A percentile compares a stretch with the other conserved stretches of the same genome.
These are phyloP conservation scores for Serendipita vermifera DNA, from an alignment of 768 basidiomycete species.

Conservation along the genomic window DNA sequence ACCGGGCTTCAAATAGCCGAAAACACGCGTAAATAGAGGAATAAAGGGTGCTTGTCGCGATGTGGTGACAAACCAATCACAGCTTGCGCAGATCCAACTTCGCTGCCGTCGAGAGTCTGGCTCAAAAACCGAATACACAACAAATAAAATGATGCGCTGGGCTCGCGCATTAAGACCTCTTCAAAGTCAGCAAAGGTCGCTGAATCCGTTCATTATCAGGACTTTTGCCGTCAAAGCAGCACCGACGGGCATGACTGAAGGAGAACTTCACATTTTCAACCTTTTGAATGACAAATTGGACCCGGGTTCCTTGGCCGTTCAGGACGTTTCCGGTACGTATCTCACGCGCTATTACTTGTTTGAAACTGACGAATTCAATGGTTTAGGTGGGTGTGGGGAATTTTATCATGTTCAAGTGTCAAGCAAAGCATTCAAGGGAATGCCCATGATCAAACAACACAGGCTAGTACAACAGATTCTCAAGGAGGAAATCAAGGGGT, in stretches of 20 bases:
- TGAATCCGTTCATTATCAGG: too few relatives aligned
- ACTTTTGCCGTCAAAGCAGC: background rate
- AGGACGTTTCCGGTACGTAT: conserved; percentile 83
- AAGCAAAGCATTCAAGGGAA: conserved; percentile 71
- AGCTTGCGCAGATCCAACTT: too few relatives aligned
- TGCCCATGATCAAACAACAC: conserved; percentile 87
- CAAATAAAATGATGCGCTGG: too few relatives aligned
- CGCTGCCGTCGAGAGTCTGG: too few relatives aligned
- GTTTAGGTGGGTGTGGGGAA: conserved; percentile 82
- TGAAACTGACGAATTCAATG: background rate
- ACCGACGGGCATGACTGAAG: conserved; percentile 27
- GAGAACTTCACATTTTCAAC: conserved; percentile 55
- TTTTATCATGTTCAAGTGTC: conserved; percentile 90
- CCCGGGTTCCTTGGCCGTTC: conserved; percentile 71
- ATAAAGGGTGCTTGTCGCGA: too few relatives aligned
- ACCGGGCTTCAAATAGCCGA: too few relatives aligned
- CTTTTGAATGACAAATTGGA: conserved; percentile 65
- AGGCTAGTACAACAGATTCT: conserved; percentile 72
- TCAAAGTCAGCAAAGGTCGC: too few relatives aligned
- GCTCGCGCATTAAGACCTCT: too few relatives aligned
- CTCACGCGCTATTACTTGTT: background rate
- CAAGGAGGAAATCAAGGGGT: conserved; percentile 78
- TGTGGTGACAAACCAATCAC: too few relatives aligned
- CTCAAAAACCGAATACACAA: too few relatives aligned
- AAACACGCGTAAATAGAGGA: too few relatives aligned